Base-by-base conservation (phyloP, 306 rosid genomes). In the Trifolium pratense region DNA sequence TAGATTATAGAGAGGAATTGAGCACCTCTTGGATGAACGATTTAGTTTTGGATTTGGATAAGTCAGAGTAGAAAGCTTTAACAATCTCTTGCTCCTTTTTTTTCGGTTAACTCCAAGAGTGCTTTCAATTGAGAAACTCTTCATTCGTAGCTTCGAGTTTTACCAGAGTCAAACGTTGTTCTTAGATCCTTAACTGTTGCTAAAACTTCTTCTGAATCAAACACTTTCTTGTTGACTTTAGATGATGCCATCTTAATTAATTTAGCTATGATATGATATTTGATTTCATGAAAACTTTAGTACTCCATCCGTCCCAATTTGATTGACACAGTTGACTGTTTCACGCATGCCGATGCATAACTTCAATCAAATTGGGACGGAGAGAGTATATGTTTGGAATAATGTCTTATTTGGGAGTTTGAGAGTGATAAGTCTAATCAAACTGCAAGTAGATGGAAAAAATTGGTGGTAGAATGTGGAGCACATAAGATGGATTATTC, bases 121-220 rank as follows among this genome's bases (percentile, higher is more conserved):
- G 60, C 79, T 70, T 83, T 81, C 74, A 89, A 23, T 81, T 89
- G 91, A 5, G 91, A 81, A 29, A 1, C 39, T 73, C 94, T 84
- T 91, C 94, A 89, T 52, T 78, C 79, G 11, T 81, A 84, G 75
- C 89, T 78, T 12, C 80, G 79, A 10, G 91, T 86, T 49, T 80
- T 79, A 0, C 88, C 87, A 2, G 89, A 77, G 15, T 39, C 66
- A 60, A 68, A 86, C 55, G 77, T 45, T 9, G 3, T 76, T 75
- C 89, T 79, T 26, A 86, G 64, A 57, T 81, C 81, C 65, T 62
- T 73, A 34, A 81, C 84, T 80, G 76, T 48, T 9, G 43, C 36
- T 34, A 74, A 64, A 42, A 84, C 89, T 29, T 65, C 87, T 61
- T 81, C 82, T 25, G 83, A 61, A 68, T 78, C 84, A 17, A 83